Evolutionary conservation across 2,329 filamentous ascomycete genomes (phyloP).

Genomic region (Botrytis medusae): DNA sequence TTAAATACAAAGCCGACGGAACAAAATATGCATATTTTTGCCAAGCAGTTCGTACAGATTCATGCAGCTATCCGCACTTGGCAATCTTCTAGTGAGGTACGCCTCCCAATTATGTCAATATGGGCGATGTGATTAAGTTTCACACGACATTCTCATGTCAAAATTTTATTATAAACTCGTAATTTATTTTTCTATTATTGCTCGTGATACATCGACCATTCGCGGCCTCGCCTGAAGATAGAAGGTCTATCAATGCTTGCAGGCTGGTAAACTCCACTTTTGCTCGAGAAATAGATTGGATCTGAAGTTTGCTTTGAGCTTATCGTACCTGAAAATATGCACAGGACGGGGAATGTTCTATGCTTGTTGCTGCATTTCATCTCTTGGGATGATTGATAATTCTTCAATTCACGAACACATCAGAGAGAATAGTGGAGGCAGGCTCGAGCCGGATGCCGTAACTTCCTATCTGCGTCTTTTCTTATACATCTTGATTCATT

Average conservation of each 20-base stretch:
- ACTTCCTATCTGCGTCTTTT: neutral
- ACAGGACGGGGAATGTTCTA: neutral
- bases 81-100: neutral
- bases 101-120: neutral
- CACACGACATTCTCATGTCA: neutral
- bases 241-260: neutral
- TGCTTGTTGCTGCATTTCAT: neutral
- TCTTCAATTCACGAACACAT: neutral
- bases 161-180: neutral
- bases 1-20: neutral
- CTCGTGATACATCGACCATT: neutral
- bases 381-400: neutral
- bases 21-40: neutral
- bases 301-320: neutral
- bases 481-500: neutral
- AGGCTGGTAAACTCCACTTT: neutral
- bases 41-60: neutral
- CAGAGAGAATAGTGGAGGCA: neutral
- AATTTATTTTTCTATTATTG: neutral
- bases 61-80: neutral
- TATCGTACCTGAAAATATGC: neutral
- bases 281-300: neutral
- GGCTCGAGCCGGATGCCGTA: neutral
- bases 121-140: neutral
- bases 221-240: constrained; percentile 3